A percentile compares a stretch with the other conserved stretches of the same genome.
Conservation (phyloP, 768 basidiomycete species). For the Amanita rimosa region DNA sequence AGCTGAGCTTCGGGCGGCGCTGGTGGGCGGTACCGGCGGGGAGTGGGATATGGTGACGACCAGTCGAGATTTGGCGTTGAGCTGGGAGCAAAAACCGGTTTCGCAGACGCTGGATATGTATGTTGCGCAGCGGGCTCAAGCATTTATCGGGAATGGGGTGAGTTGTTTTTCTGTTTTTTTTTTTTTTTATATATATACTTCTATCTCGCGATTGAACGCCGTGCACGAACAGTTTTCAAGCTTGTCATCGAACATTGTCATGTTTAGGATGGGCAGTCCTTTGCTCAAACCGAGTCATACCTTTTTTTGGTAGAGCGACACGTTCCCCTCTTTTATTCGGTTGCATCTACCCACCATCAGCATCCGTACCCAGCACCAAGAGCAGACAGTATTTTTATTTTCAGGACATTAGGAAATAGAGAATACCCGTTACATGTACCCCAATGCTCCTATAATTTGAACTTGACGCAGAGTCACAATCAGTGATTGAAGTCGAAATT, state of each 20-base stretch:
- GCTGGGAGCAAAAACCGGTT: slow-evolving; percentile 44
- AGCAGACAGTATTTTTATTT: too few relatives aligned
- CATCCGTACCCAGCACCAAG: too few relatives aligned
- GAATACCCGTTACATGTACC: too few relatives aligned
- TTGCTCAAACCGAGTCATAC: slow-evolving; percentile 21
- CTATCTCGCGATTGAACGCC: too few relatives aligned
- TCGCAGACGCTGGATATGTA: slow-evolving; percentile 59
- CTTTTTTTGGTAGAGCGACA: slow-evolving; percentile 26
- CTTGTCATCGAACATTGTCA: neutral
- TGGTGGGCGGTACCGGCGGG: slow-evolving; percentile 14
- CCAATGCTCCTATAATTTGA: too few relatives aligned
- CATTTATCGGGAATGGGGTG: slow-evolving; percentile 65
- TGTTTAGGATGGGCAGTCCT: slow-evolving; percentile 28
- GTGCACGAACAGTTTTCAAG: too few relatives aligned
- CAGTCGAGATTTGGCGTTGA: slow-evolving; percentile 41
- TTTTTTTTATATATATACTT: neutral
- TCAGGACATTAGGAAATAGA: too few relatives aligned
- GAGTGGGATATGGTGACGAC: slow-evolving; percentile 40
- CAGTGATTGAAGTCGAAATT: too few relatives aligned
- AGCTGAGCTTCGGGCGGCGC: slow-evolving; percentile 27
- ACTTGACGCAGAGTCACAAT: too few relatives aligned
- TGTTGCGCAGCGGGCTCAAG: slow-evolving; percentile 49
- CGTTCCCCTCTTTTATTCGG: too few relatives aligned
- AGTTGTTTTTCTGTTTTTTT: slow-evolving; percentile 14
- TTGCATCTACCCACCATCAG: too few relatives aligned